Percentiles rank a stretch among this genome's conserved stretches.
Conservation (phyloP, 352 stramenopile species). For the Lagenidium giganteum region DNA sequence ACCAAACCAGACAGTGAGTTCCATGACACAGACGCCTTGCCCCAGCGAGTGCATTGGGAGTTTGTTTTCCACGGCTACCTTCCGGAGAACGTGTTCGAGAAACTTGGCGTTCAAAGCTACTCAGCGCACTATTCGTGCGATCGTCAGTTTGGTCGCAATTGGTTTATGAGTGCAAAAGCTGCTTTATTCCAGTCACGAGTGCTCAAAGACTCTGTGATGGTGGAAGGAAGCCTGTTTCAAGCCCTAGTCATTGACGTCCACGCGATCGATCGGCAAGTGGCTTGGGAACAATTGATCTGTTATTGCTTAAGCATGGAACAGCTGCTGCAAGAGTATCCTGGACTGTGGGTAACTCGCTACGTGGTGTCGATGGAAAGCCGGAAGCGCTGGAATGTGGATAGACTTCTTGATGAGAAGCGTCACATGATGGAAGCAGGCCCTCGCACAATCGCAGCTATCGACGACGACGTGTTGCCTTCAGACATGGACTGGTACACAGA, state of each 20-base stretch:
- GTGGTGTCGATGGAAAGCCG: not conserved
- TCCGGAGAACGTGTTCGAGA: conserved; percentile 4
- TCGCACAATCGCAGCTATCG: not conserved
- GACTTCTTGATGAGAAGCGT: not conserved
- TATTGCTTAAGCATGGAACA: conserved; percentile 3
- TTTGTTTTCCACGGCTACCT: conserved; percentile 1
- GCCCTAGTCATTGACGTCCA: not conserved
- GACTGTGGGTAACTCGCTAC: conserved; percentile 2
- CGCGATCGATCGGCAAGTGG: not conserved
- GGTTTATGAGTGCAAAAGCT: conserved; percentile 2
- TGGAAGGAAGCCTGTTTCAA: not conserved
- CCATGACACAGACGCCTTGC: too few species aligned
- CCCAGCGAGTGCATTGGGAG: conserved; percentile 8
- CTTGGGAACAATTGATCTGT: conserved; percentile 6
- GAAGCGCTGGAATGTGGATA: not conserved
- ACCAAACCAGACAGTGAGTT: too few species aligned
- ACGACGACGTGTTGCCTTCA: conserved; percentile 2
- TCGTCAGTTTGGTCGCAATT: not conserved
- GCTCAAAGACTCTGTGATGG: not conserved
- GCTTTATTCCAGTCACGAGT: too few species aligned
- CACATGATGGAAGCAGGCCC: not conserved
- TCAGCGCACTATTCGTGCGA: conserved; percentile 2
- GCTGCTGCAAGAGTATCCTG: conserved; percentile 3
- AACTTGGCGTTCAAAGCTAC: conserved; percentile 6
- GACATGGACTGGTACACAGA: conserved; percentile 13